phyloP scores from a whole-genome alignment of 2,329 filamentous ascomycete species.

The Phyllosticta citriasiana region DNA sequence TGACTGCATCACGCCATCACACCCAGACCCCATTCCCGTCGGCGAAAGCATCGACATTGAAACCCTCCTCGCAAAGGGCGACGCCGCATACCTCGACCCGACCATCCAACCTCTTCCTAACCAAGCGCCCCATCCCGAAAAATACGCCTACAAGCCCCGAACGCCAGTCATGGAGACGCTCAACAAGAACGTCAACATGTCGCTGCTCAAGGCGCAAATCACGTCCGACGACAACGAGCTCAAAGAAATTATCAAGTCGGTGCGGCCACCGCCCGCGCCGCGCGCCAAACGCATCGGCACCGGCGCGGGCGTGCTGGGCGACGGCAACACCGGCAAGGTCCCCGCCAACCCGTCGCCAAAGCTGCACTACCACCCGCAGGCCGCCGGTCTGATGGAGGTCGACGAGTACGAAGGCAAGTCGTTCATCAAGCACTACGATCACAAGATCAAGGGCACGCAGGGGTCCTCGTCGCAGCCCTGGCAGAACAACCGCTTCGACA shows the following conservation, averaged over 20 bases:
- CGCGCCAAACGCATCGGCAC: background rate
- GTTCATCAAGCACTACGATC: background rate
- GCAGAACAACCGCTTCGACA: background rate
- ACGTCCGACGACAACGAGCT: conserved; percentile 64
- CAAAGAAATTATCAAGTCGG: conserved; percentile 52
- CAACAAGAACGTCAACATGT: conserved; percentile 28
- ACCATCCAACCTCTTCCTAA: conserved; percentile 46
- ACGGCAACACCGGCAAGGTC: background rate
- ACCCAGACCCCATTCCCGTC: conserved; percentile 64
- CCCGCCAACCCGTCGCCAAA: background rate
- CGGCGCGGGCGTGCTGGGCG: background rate
- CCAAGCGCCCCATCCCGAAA: conserved; percentile 44
- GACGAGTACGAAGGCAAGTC: background rate
- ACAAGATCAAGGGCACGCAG: background rate
- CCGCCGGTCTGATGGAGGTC: background rate
- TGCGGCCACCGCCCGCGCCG: background rate
- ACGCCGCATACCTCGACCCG: conserved; percentile 59
- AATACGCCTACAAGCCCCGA: conserved; percentile 59
- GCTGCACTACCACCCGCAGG: conserved; percentile 1
- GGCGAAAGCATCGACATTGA: conserved; percentile 82
- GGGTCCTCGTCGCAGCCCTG: background rate
- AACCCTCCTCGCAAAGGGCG: conserved; percentile 64
- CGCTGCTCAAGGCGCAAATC: conserved; percentile 80
- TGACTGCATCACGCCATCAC: conserved; percentile 88
- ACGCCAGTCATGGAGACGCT: conserved; percentile 59